A percentile compares a stretch with the other conserved stretches of the same genome.
Evolutionary conservation across 805 yeast species (phyloP).

Genomic region (Suhomyces pyralidae): DNA sequence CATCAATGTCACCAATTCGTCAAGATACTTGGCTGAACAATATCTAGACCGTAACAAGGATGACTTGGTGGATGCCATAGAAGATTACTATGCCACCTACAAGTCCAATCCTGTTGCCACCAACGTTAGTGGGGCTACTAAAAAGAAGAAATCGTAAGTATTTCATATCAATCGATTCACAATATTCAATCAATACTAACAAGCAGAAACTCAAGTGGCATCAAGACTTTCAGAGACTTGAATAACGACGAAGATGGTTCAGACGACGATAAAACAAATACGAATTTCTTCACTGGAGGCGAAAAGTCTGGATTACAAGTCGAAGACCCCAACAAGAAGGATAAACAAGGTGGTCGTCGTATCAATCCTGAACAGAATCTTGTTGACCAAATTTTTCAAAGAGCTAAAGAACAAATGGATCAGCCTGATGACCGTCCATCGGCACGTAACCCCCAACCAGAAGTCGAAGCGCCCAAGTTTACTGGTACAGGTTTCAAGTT

Average conservation of each 20-base stretch:
- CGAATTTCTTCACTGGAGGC: slow-evolving; percentile 62
- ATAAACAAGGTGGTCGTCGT: slow-evolving; percentile 18
- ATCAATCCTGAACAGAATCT: slow-evolving; percentile 34
- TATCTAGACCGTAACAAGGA: slow-evolving; percentile 35
- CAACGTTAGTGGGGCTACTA: slow-evolving; percentile 2
- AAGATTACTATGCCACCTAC: slow-evolving; percentile 35
- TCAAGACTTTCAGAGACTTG: slow-evolving; percentile 40
- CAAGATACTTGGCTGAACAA: slow-evolving; percentile 37
- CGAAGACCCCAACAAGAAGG: slow-evolving; percentile 61
- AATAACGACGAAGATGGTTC: slow-evolving; percentile 42
- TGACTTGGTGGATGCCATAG: slow-evolving; percentile 39
- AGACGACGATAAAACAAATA: slow-evolving; percentile 52
- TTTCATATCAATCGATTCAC: background rate
- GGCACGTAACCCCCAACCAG: slow-evolving; percentile 22
- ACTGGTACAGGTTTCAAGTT: slow-evolving; percentile 52
- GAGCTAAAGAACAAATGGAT: slow-evolving; percentile 50
- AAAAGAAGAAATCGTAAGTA: slow-evolving; percentile 4
- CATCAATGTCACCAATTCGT: slow-evolving; percentile 33
- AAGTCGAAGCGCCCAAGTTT: slow-evolving; percentile 27
- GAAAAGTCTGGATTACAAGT: slow-evolving; percentile 79
- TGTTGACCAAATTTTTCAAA: slow-evolving; percentile 64
- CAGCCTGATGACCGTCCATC: slow-evolving; percentile 37
- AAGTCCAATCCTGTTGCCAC: slow-evolving; percentile 8
- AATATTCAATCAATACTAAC: background rate
- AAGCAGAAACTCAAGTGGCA: slow-evolving; percentile 15